Evolutionary conservation across 129 eudicot species (phyloP), one percentile per base, ranked within the genome.

Genomic region (Centrapalus pauciflorus): DNA sequence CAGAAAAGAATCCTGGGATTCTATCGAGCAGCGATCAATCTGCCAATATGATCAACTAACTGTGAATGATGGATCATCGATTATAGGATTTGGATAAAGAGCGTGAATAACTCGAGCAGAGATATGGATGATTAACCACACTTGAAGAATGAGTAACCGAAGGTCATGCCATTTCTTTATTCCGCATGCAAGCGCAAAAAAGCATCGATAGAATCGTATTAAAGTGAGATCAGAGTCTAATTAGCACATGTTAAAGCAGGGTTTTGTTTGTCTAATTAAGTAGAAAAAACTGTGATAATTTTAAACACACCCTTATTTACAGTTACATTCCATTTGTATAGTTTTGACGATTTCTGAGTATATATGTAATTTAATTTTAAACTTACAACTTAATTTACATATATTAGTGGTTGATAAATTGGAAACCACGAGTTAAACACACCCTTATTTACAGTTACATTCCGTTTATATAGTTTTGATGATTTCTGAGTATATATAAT

Each of bases 181-280:
- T n/a, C n/a, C n/a, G 72, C 33, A 48, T 11, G 24, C 41, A 11
- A 51, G 50, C 7, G 21, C 33, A 52, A n/a, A 24, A 35, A 68
- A 37, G 16, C 55, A 4, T n/a, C 13, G 25, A 51, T 50, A 16
- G 16, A 32, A 51, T 20, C 9, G 13, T 65, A 46, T 29, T 43
- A 33, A 12, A 20, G 50, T 50, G 54, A 68, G 35, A 29, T 68
- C 26, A 35, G 64, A 68, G 63, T 68, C 54, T 38, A 37, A 55
- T 37, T 37, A 34, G 73, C 61, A 68, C 26, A 24, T 54, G 3
- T 49, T 66, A 30, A 37, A 54, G 24, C 54, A 54, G 73, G 54
- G 54, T 23, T 33, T 35, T 37, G 37, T 35, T 17, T 6, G 12
- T 37, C 21, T 48, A 1, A 2, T 63, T 23, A 35, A 26, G 11